Evolutionary conservation across 2,329 filamentous ascomycete species (phyloP).

Genomic region (Alternaria sp.): DNA sequence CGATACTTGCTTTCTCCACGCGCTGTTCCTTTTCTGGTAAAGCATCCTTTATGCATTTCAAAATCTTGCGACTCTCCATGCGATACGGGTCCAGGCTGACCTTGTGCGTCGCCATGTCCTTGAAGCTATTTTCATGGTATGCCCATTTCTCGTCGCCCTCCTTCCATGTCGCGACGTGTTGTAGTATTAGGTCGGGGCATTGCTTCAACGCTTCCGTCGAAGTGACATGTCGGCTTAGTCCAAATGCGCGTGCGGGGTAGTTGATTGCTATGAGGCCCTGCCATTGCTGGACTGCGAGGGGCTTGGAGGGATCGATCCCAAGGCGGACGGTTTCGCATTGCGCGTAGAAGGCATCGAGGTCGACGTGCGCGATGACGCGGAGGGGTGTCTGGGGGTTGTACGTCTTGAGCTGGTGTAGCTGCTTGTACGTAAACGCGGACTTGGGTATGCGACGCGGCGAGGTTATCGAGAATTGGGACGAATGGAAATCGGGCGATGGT

Average conservation of each 20-base stretch:
- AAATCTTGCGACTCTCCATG: slow-evolving; percentile 81
- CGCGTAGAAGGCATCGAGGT: slow-evolving; percentile 94
- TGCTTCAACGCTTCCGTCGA: slow-evolving; percentile 83
- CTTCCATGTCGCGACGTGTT: slow-evolving; percentile 95
- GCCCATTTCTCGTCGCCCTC: slow-evolving; percentile 93
- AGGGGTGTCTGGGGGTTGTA: slow-evolving; percentile 78
- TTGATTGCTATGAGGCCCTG: slow-evolving; percentile 95
- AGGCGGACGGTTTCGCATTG: slow-evolving; percentile 95
- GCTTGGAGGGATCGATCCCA: slow-evolving; percentile 74
- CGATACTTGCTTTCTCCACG: slow-evolving; percentile 93
- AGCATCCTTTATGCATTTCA: slow-evolving; percentile 77
- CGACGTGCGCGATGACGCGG: slow-evolving; percentile 87
- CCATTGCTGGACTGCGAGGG: slow-evolving; percentile 95
- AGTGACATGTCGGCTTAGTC: slow-evolving; percentile 80
- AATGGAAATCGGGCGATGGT: slow-evolving; percentile 56
- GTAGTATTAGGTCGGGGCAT: slow-evolving; percentile 82
- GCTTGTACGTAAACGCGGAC: slow-evolving; percentile 85
- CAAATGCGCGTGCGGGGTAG: slow-evolving; percentile 84
- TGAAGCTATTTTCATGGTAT: slow-evolving; percentile 82
- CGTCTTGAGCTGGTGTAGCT: slow-evolving; percentile 77
- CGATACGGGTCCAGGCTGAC: slow-evolving; percentile 94
- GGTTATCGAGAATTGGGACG: slow-evolving; percentile 55
- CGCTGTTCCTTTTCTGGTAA: slow-evolving; percentile 72
- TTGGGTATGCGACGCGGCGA: slow-evolving; percentile 50
- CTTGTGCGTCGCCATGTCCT: slow-evolving; percentile 86